Conservation (phyloP, 1,284 basidiomycete genomes). For the Moesziomyces sp. region DNA sequence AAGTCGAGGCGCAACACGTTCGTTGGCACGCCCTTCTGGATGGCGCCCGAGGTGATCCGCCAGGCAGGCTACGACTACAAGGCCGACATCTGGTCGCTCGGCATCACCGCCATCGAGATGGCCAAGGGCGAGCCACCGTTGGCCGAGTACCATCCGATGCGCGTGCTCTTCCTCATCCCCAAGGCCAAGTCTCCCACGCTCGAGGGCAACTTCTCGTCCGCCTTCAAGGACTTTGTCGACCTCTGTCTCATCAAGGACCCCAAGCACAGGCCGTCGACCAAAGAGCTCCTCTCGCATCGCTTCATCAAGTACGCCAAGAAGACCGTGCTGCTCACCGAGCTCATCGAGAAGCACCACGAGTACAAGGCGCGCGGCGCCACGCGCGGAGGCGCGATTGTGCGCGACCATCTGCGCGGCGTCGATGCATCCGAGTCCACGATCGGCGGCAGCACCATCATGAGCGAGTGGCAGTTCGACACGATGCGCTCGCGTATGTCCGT, state of each 20-base stretch:
- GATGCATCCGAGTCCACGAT: constrained; percentile 42
- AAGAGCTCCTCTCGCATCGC: constrained; percentile 87
- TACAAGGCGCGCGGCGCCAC: constrained; percentile 62
- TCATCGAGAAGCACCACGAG: constrained; percentile 75
- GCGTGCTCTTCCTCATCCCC: constrained; percentile 70
- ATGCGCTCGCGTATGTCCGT: constrained; percentile 75
- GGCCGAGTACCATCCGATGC: constrained; percentile 70
- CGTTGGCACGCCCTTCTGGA: constrained; percentile 93
- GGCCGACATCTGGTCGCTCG: constrained; percentile 70
- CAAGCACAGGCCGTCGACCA: constrained; percentile 85
- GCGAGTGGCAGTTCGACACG: constrained; percentile 96
- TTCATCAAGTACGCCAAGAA: constrained; percentile 85
- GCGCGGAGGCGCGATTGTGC: constrained; percentile 46
- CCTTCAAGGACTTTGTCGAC: constrained; percentile 92
- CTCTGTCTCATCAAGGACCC: constrained; percentile 94
- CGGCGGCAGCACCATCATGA: constrained; percentile 75
- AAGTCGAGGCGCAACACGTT: constrained; percentile 90
- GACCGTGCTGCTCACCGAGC: constrained; percentile 82
- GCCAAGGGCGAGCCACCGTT: constrained; percentile 70
- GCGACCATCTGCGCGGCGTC: constrained; percentile 48
- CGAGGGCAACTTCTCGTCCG: constrained; percentile 82
- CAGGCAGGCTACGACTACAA: constrained; percentile 79
- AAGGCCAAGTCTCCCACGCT: constrained; percentile 85
- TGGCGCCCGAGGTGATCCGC: constrained; percentile 96
- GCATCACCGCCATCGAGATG: constrained; percentile 70